Evolutionary conservation across 139 green algal species (phyloP), one percentile per base, ranked within the genome.

Genomic region (Tetraselmis striata): DNA sequence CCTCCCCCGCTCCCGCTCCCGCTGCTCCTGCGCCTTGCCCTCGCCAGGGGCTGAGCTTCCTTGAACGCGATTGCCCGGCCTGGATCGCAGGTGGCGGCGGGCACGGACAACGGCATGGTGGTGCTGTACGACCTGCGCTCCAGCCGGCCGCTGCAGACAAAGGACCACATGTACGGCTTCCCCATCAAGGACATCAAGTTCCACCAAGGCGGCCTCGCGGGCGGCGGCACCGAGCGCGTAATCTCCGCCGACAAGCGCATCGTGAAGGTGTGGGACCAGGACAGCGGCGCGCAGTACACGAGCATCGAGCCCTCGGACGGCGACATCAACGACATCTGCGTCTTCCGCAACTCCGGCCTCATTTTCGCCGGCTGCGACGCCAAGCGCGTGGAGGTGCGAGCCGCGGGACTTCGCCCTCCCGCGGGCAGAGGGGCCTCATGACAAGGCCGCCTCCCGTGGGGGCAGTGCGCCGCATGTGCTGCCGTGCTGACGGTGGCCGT

Each of bases 161-260:
- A 98, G 86, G 97, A 99, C 86, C 97, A 99, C 89, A 98, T 98
- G 95, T 98, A 98, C 59, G 94, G 90, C 76, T 82, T 84, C 1
- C 88, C 80, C 28, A 99, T 99, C 74, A 77, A 93, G 29, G 94
- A 98, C 92, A 94, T 99, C 89, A 98, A 98, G 82, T 99, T 95
- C 86, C 94, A 98, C 81, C 45, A 82, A 1, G 77, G 59, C n/a
- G 80, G 45, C 11, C 45, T 67, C 11, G 29, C 28, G 25, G 83
- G 79, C 1, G 83, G 83, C 32, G 81, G 75, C 29, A 59, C 81
- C 1, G 29, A 88, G 30, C 87, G 86, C 28, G 87, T 99, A 30
- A 88, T 98, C 1, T 95, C 88, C n/a, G 79, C 94, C 1, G 96
- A 99, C 85, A 92, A 78, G 25, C 92, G 96, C 76, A 95, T 97